Percentiles rank a stretch among this genome's conserved stretches.
phyloP scores from a whole-genome alignment of 176 grass and related monocot species.

The Oryza australiensis region DNA sequence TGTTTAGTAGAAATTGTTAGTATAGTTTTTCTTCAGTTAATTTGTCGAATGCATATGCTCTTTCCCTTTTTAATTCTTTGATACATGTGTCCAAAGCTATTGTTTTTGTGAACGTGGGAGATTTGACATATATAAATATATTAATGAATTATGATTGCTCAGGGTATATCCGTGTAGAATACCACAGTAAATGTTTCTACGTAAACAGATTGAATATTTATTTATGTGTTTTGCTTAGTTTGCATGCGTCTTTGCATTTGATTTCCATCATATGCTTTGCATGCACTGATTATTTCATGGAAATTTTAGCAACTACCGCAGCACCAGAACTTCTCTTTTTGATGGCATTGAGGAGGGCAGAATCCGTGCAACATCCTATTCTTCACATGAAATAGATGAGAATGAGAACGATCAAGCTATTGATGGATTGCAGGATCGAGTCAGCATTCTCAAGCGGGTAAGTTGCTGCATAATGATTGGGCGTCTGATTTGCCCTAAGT shows the following conservation, averaged over 20 bases:
- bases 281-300: neutral
- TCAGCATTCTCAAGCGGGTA: conserved; percentile 95
- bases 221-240: neutral
- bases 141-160: too few relatives aligned
- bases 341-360: conserved; percentile 97
- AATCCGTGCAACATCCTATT: conserved; percentile 63
- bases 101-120: neutral
- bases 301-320: conserved; percentile 51
- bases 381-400: conserved; percentile 85
- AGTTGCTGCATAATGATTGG: conserved; percentile 22
- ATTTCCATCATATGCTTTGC: conserved; percentile 10
- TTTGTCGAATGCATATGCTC: conserved; percentile 2
- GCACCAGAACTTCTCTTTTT: conserved; percentile 67
- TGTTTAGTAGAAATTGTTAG: conserved; percentile 1
- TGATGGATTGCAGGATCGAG: conserved; percentile 93
- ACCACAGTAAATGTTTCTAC: too few relatives aligned
- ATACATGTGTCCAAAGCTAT: neutral
- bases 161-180: too few relatives aligned
- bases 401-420: conserved; percentile 80
- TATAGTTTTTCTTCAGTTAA: neutral
- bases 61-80: neutral
- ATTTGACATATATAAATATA: too few relatives aligned
- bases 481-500: neutral
- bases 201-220: too few relatives aligned
- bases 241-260: neutral